Evolutionary conservation across 768 basidiomycete genomes (phyloP).

Genomic region (Boletellus ananas): DNA sequence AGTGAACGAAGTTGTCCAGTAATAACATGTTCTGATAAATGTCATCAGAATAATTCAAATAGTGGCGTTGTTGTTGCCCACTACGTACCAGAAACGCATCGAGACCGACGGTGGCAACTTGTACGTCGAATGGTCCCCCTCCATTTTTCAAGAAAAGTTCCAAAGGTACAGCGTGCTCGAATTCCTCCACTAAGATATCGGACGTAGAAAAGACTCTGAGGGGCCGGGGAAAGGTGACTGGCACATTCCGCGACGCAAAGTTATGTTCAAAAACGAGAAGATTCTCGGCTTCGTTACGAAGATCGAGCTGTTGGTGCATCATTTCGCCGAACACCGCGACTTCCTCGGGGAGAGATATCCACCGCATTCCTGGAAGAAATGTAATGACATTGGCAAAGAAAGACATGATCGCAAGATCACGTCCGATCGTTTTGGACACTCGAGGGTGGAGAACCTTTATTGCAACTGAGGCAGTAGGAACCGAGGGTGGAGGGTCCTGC

Average conservation of each 20-base stretch:
- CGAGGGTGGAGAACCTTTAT: conserved; percentile 94
- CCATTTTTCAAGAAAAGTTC: conserved; percentile 86
- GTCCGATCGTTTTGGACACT: conserved; percentile 73
- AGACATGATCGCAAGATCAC: conserved; percentile 93
- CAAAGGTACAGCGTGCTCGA: conserved; percentile 85
- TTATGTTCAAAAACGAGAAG: conserved; percentile 80
- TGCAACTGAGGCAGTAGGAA: conserved; percentile 85
- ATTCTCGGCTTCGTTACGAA: conserved; percentile 88
- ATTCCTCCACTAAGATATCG: conserved; percentile 89
- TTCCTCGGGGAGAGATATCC: conserved; percentile 95
- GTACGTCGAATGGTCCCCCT: conserved; percentile 86
- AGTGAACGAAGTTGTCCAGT: conserved; percentile 95
- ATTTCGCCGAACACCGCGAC: conserved; percentile 91
- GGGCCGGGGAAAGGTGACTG: conserved; percentile 88
- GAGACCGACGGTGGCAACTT: conserved; percentile 86
- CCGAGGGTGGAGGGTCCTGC: conserved; percentile 59
- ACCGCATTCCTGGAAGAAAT: conserved; percentile 87
- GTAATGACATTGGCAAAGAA: conserved; percentile 83
- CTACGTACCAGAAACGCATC: conserved; percentile 87
- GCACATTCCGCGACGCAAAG: conserved; percentile 73
- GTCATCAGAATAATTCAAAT: background rate
- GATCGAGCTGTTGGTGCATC: conserved; percentile 94
- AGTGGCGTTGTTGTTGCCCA: background rate
- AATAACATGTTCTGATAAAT: conserved; percentile 86
- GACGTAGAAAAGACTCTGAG: conserved; percentile 75